Percentiles rank a stretch among this genome's conserved stretches.
Evolutionary conservation across 1,139 yeast species (phyloP).

Genomic region (Pneumocystis jirovecii): DNA sequence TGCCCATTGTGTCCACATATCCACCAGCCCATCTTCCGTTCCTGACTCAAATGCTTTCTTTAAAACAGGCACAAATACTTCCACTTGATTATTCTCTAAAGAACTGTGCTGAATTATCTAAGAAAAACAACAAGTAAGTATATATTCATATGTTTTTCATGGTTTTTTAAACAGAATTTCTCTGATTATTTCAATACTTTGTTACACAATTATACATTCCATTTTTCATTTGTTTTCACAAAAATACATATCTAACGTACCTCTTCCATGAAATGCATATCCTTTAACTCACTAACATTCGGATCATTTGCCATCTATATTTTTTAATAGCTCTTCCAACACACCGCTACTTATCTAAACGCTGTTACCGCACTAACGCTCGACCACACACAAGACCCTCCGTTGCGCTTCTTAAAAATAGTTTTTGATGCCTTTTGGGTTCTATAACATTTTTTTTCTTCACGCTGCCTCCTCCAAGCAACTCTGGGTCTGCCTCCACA

Average conservation of each 20-base stretch:
- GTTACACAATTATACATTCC: not conserved
- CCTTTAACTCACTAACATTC: not conserved
- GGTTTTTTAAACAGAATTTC: not conserved
- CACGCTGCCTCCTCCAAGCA: not conserved
- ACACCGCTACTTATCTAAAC: not conserved
- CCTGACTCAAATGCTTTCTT: slow-evolving; percentile 47
- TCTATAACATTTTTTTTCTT: not conserved
- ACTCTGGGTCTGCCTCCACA: not conserved
- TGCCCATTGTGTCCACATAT: slow-evolving; percentile 42
- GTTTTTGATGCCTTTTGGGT: not conserved
- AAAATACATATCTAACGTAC: not conserved
- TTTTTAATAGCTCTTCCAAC: not conserved
- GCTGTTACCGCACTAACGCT: too few species aligned
- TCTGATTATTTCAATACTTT: not conserved
- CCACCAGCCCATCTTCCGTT: slow-evolving; percentile 42
- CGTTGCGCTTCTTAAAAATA: not conserved
- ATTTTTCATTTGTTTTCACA: not conserved
- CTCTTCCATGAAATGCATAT: not conserved
- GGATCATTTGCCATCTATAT: not conserved
- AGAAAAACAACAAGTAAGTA: not conserved
- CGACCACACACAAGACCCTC: too few species aligned
- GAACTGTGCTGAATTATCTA: not conserved
- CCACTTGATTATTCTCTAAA: slow-evolving; percentile 50
- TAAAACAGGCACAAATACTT: slow-evolving; percentile 67
- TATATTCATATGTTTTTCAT: not conserved